Evolutionary conservation across 768 basidiomycete species (phyloP).

Genomic region (Lactifluus piperatus): DNA sequence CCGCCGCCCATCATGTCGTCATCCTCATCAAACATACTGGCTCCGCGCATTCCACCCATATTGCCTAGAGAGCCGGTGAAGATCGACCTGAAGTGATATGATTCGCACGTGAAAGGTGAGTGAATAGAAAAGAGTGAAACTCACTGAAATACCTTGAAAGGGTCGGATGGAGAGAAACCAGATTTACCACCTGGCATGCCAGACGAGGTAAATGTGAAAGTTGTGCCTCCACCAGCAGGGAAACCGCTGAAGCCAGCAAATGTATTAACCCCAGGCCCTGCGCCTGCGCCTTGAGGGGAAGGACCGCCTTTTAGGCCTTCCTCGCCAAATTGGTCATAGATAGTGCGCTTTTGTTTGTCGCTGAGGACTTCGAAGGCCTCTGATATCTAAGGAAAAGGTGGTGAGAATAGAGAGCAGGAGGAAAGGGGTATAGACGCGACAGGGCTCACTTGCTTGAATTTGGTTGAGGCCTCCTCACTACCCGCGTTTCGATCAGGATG

Average conservation of each 20-base stretch:
- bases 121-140: constrained; percentile 26
- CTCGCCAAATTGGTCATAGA: constrained; percentile 93
- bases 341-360: constrained; percentile 73
- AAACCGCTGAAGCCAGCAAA: constrained; percentile 32
- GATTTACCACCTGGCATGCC: constrained; percentile 24
- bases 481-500: constrained; percentile 89
- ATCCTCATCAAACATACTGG: constrained; percentile 26
- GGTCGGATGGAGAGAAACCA: constrained; percentile 73
- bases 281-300: constrained; percentile 37
- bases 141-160: constrained; percentile 83
- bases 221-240: constrained; percentile 39
- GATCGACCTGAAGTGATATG: constrained; percentile 44
- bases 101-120: neutral
- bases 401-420: neutral
- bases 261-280: constrained; percentile 35
- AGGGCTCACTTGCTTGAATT: constrained; percentile 77
- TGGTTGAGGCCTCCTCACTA: constrained; percentile 75
- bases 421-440: too few species aligned
- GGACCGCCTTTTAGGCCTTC: constrained; percentile 80
- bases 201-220: constrained; percentile 45
- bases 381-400: constrained; percentile 50
- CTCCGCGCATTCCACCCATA: constrained; percentile 27
- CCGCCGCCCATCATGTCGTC: constrained; percentile 43
- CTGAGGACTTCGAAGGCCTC: constrained; percentile 95
- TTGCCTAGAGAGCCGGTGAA: constrained; percentile 37